phyloP scores from a whole-genome alignment of 345 rosid genomes.

The Psidium guajava region DNA sequence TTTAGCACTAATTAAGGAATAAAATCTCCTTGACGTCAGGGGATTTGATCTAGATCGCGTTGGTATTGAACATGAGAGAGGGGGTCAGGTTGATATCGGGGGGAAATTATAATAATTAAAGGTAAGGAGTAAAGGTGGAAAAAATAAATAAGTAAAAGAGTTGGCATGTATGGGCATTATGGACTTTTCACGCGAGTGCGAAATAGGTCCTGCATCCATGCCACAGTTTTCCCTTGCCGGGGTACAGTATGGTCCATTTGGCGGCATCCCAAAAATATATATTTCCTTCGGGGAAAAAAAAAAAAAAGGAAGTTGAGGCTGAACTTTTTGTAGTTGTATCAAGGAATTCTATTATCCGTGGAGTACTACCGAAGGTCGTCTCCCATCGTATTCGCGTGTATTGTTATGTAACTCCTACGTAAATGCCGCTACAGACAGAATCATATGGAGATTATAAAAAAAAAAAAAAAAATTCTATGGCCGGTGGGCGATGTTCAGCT shows the following conservation, averaged over 20 bases:
- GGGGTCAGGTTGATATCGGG: neutral
- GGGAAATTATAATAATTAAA: neutral
- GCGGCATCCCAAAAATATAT: neutral
- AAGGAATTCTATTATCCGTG: neutral
- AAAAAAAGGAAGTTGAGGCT: neutral
- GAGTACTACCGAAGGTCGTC: too few species aligned
- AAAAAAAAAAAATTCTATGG: neutral
- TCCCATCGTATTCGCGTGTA: neutral
- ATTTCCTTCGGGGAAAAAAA: neutral
- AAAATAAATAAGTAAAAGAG: rapidly evolving
- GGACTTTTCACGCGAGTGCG: neutral
- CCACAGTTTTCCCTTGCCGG: neutral
- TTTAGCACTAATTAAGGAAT: neutral
- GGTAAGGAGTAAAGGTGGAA: neutral
- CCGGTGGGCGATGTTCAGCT: neutral
- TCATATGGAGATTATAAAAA: too few species aligned
- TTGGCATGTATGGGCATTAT: neutral
- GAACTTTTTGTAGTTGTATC: neutral
- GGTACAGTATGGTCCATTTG: neutral
- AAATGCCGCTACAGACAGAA: neutral
- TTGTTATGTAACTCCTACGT: too few species aligned
- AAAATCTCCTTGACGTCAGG: neutral
- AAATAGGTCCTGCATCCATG: neutral
- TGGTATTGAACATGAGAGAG: neutral
- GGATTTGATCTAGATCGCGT: neutral